phyloP scores from a whole-genome alignment of 2,329 filamentous ascomycete species.

The Grosmannia clavigera region DNA sequence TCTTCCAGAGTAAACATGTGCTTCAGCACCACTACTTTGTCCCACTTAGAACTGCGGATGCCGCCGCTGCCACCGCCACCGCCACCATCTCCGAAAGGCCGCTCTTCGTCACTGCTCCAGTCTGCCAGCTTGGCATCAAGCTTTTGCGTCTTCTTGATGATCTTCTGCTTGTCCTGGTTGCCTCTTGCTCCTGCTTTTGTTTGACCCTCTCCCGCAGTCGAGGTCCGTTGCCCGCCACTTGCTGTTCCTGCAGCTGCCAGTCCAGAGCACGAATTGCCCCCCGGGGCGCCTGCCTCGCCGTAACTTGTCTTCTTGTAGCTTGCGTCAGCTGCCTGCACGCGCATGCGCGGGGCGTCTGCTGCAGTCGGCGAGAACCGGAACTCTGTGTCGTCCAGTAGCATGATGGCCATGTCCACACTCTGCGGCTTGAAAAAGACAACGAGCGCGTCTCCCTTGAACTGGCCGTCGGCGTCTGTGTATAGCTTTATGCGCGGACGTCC shows the following conservation, averaged over 20 bases:
- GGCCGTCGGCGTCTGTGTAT: conserved; percentile 68
- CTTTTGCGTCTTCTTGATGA: conserved; percentile 83
- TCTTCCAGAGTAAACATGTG: conserved; percentile 87
- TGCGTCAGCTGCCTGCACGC: conserved; percentile 71
- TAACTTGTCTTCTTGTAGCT: conserved; percentile 86
- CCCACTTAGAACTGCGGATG: conserved; percentile 36
- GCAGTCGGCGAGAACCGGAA: conserved; percentile 48
- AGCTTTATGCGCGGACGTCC: conserved; percentile 84
- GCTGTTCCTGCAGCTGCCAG: neutral
- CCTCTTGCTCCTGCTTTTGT: neutral
- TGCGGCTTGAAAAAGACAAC: conserved; percentile 92
- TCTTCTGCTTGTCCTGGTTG: conserved; percentile 69
- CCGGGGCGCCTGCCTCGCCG: conserved; percentile 20
- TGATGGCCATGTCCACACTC: conserved; percentile 76
- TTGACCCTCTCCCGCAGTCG: conserved; percentile 6
- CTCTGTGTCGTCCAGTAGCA: conserved; percentile 68
- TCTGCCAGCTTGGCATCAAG: conserved; percentile 84
- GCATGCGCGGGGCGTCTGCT: conserved; percentile 46
- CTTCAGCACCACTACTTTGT: conserved; percentile 76
- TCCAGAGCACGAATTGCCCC: conserved; percentile 9
- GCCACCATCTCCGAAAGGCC: conserved; percentile 21
- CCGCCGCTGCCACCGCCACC: conserved; percentile 18
- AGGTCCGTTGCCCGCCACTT: too few species aligned
- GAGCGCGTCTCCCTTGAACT: conserved; percentile 87
- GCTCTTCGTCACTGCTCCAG: conserved; percentile 82